Conservation (phyloP, 257 asterid species). For the Vinca minor region DNA sequence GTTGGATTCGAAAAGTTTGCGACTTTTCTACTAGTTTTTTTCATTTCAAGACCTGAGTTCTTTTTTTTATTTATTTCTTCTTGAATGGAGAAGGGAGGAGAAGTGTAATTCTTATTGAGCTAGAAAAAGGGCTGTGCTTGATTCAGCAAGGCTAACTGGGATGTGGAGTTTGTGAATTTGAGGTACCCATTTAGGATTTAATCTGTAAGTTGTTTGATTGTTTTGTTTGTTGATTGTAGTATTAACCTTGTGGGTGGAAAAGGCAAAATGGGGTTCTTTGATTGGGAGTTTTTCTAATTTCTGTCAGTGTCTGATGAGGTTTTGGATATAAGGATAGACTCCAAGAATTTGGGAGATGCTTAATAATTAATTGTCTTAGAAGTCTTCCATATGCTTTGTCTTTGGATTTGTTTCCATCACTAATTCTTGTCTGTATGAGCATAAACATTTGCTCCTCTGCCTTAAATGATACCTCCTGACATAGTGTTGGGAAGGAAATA, state of each 20-base stretch:
- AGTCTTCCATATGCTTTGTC: slow-evolving; percentile 20
- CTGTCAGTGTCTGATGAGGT: slow-evolving; percentile 16
- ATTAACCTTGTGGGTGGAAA: not conserved
- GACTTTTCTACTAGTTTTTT: slow-evolving; percentile 6
- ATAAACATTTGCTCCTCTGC: not conserved
- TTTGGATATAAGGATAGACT: slow-evolving; percentile 28
- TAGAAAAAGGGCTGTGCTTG: slow-evolving; percentile 2
- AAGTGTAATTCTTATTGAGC: not conserved
- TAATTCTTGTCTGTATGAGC: slow-evolving; percentile 13
- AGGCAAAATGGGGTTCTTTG: slow-evolving; percentile 4
- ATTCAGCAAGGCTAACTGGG: slow-evolving; percentile 9
- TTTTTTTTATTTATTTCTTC: no score
- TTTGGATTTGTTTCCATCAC: slow-evolving; percentile 25
- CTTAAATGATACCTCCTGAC: not conserved
- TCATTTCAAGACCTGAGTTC: slow-evolving; percentile 10
- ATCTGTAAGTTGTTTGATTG: slow-evolving; percentile 14
- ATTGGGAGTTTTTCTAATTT: slow-evolving; percentile 7
- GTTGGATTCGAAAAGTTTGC: slow-evolving; percentile 3
- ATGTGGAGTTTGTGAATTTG: slow-evolving; percentile 5
- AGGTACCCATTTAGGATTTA: slow-evolving; percentile 2
- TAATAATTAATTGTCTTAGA: slow-evolving; percentile 21
- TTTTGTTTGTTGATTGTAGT: slow-evolving; percentile 8
- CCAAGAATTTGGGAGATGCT: slow-evolving; percentile 27
- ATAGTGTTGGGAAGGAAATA: not conserved
- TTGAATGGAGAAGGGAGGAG: not conserved